Evolutionary conservation across 495 filamentous ascomycete species (phyloP).

Genomic region (Penicillium antarcticum): DNA sequence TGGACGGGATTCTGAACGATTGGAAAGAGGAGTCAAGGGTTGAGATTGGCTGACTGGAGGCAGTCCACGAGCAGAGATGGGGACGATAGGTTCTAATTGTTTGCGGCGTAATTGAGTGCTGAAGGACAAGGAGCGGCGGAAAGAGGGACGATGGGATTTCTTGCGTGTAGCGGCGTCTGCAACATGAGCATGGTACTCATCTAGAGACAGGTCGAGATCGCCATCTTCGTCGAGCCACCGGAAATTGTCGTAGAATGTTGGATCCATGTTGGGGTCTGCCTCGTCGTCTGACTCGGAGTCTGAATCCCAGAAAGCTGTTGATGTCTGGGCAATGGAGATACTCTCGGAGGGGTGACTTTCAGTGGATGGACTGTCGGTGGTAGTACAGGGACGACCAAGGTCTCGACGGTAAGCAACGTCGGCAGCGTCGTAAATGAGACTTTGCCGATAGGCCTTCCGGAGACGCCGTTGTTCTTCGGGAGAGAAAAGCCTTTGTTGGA

Average conservation of each 20-base stretch:
- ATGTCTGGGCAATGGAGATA: slow-evolving; percentile 19
- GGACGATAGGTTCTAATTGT: slow-evolving; percentile 9
- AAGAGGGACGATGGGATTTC: slow-evolving; percentile 34
- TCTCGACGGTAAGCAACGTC: slow-evolving; percentile 56
- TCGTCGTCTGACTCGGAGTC: slow-evolving; percentile 31
- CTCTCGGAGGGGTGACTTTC: slow-evolving; percentile 22
- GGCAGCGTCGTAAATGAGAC: slow-evolving; percentile 65
- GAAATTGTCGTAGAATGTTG: slow-evolving; percentile 63
- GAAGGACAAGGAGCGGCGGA: slow-evolving; percentile 49
- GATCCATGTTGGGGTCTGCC: slow-evolving; percentile 42
- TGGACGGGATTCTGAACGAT: slow-evolving; percentile 38
- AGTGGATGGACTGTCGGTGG: slow-evolving; percentile 10
- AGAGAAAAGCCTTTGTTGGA: slow-evolving; percentile 67
- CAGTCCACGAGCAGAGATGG: slow-evolving; percentile 19
- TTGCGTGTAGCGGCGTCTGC: slow-evolving; percentile 24
- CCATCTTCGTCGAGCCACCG: slow-evolving; percentile 79
- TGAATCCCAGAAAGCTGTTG: slow-evolving; percentile 30
- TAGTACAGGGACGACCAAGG: neutral
- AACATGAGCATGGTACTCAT: slow-evolving; percentile 50
- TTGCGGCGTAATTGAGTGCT: slow-evolving; percentile 14
- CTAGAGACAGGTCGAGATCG: slow-evolving; percentile 66
- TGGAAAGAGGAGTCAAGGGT: slow-evolving; percentile 16
- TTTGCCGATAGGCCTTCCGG: slow-evolving; percentile 49
- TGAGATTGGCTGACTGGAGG: slow-evolving; percentile 16
- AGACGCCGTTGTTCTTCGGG: slow-evolving; percentile 68